phyloP scores from a whole-genome alignment of 164 flowering plant species.

The Stephania yunnanensis region DNA sequence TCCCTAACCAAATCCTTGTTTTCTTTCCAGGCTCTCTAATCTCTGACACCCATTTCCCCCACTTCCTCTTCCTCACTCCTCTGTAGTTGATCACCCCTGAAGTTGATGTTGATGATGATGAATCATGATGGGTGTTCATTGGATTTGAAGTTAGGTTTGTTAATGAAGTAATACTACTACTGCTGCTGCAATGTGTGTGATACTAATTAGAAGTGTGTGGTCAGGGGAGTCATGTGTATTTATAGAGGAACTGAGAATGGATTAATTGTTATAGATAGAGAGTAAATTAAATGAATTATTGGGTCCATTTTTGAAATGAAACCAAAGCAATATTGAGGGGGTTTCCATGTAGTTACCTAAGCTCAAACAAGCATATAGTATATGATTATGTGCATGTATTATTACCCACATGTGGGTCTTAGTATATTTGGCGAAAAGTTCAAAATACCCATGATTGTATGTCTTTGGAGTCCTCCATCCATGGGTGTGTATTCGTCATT shows the following conservation, averaged over 20 bases:
- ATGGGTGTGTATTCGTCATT: background rate
- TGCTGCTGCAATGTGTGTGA: too few relatives aligned
- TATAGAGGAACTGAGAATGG: background rate
- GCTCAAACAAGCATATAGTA: background rate
- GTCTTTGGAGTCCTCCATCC: background rate
- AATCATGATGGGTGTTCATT: too few relatives aligned
- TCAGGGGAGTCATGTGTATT: background rate
- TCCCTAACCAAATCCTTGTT: slow-evolving; percentile 51
- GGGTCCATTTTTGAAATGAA: background rate
- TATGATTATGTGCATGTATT: background rate
- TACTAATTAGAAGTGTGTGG: background rate
- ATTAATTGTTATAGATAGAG: background rate
- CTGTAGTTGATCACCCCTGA: slow-evolving; percentile 5
- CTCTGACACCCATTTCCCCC: slow-evolving; percentile 67
- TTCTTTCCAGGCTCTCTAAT: slow-evolving; percentile 53
- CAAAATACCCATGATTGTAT: background rate
- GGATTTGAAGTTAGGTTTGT: too few relatives aligned
- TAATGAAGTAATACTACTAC: too few relatives aligned
- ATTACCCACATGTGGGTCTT: background rate
- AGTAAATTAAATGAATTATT: background rate
- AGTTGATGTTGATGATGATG: background rate
- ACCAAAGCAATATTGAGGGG: background rate
- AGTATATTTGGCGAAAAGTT: background rate
- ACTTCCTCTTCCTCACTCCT: slow-evolving; percentile 45
- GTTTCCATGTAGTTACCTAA: background rate